A percentile compares a stretch with the other conserved stretches of the same genome.
phyloP scores from a whole-genome alignment of 495 filamentous ascomycete genomes.

The Penicillium waksmanii region DNA sequence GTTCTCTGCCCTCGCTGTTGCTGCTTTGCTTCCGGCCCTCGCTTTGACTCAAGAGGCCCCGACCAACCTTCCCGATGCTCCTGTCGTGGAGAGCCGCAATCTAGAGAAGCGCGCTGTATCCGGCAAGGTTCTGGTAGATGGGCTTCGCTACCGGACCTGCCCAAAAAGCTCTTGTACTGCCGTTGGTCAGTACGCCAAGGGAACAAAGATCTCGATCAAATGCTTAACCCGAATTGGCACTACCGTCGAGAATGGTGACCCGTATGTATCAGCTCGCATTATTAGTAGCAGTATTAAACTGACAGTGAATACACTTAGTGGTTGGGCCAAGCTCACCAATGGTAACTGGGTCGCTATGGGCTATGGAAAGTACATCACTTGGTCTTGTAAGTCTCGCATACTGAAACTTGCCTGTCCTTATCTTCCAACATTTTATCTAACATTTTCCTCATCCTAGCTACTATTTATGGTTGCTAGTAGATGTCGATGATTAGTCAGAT shows the following conservation, averaged over 20 bases:
- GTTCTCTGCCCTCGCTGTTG: constrained; percentile 4
- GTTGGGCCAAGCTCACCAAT: constrained; percentile 10
- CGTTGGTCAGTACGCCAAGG: constrained; percentile 6
- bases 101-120: constrained; percentile 5
- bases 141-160: constrained; percentile 2
- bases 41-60: not conserved
- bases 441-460: not conserved
- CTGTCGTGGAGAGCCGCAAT: not conserved
- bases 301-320: not conserved
- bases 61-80: constrained; percentile 5
- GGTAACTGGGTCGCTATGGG: constrained; percentile 5
- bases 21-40: not conserved
- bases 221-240: constrained; percentile 4
- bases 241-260: constrained; percentile 4
- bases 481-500: not conserved
- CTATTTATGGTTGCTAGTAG: not conserved
- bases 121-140: constrained; percentile 5
- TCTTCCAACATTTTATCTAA: not conserved
- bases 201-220: constrained; percentile 2
- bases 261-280: not conserved
- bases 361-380: constrained; percentile 11
- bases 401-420: not conserved
- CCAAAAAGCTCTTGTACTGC: constrained; percentile 6
- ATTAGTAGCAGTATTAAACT: not conserved
- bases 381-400: constrained; percentile 5